phyloP scores from a whole-genome alignment of 1,284 basidiomycete species.

The Ganoderma lingzhi region DNA sequence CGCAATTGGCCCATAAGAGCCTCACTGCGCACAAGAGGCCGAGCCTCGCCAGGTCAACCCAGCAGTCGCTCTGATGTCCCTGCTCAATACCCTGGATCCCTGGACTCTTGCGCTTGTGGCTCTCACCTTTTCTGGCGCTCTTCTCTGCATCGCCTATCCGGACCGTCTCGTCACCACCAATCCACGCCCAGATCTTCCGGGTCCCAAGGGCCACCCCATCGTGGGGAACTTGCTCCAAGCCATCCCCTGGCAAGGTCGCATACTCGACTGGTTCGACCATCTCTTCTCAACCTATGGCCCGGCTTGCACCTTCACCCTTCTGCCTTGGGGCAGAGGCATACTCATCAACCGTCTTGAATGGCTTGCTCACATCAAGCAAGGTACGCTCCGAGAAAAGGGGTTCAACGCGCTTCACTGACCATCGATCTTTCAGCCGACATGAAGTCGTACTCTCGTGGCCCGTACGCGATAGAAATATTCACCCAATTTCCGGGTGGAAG shows the following conservation, averaged over 20 bases:
- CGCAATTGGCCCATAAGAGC: too few species aligned
- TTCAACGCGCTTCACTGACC: too few species aligned
- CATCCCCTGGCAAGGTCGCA: slow-evolving; percentile 27
- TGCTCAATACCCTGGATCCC: too few species aligned
- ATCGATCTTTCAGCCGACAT: slow-evolving; percentile 25
- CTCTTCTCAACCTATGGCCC: slow-evolving; percentile 30
- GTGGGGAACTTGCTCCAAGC: slow-evolving; percentile 35
- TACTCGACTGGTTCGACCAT: slow-evolving; percentile 25
- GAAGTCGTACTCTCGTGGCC: slow-evolving; percentile 28
- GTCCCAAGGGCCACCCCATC: slow-evolving; percentile 38
- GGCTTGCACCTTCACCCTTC: slow-evolving; percentile 37
- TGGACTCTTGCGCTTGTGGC: too few species aligned
- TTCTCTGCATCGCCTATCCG: slow-evolving; percentile 26
- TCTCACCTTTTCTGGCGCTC: too few species aligned
- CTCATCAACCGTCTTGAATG: slow-evolving; percentile 39
- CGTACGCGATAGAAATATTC: slow-evolving; percentile 27
- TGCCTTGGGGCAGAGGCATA: slow-evolving; percentile 34
- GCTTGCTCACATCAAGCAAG: slow-evolving; percentile 36
- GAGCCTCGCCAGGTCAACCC: too few species aligned
- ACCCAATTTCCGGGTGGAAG: slow-evolving; percentile 33
- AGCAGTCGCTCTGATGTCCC: too few species aligned
- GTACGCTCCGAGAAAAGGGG: slow-evolving; percentile 17
- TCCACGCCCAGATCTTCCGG: slow-evolving; percentile 29
- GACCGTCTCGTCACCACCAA: slow-evolving; percentile 28
- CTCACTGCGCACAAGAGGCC: too few species aligned